Base-by-base conservation (phyloP, 495 filamentous ascomycete genomes). In the Aspergillus mulundensis region DNA sequence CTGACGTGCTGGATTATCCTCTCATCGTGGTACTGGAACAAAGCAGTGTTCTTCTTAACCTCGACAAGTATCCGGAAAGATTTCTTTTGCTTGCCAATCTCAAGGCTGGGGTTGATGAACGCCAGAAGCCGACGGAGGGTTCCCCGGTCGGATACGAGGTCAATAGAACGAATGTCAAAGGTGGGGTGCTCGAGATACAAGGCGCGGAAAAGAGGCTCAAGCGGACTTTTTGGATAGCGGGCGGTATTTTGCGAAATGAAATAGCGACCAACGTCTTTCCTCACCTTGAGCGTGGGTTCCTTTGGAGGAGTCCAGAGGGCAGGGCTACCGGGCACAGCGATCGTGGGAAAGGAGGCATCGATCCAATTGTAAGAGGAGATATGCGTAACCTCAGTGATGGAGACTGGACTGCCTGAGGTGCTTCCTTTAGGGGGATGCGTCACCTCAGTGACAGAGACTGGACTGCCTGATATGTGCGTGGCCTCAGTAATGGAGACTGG, bases 351-450 rank as follows among this genome's bases (percentile, higher is more conserved):
- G 5, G 68, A 32, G 10, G 64, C 57, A 49, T 74, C 68, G 16
- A 77, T 66, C 77, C 78, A 81, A 46, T 71, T 81, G 57, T 81
- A 81, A 6, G 78, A 81, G 8, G 78, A 63, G 32, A 78, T 47
- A 23, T 75, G 69, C 45, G 74, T 66, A 28, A 77, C 64, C 30
- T 75, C 57, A 42, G 39, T 42, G 39, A 19, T 19, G 39, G 39
- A 42, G 39, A 19, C 39, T 3, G 6, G 16, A 5, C 16, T 18
- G 6, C 4, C 14, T 5, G 36, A 4, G 11, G 36, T 39, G n/a
- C n/a, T n/a, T n/a, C n/a, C n/a, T n/a, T n/a, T n/a, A n/a, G n/a
- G n/a, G n/a, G n/a, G n/a, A n/a, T n/a, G n/a, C n/a, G n/a, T n/a
- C n/a, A n/a, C n/a, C n/a, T n/a, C n/a, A n/a, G n/a, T n/a, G n/a